These are phyloP conservation scores for Coemansia sp. DNA, from an alignment of 192 early-diverging fungal genomes.

Conservation along the genomic window DNA sequence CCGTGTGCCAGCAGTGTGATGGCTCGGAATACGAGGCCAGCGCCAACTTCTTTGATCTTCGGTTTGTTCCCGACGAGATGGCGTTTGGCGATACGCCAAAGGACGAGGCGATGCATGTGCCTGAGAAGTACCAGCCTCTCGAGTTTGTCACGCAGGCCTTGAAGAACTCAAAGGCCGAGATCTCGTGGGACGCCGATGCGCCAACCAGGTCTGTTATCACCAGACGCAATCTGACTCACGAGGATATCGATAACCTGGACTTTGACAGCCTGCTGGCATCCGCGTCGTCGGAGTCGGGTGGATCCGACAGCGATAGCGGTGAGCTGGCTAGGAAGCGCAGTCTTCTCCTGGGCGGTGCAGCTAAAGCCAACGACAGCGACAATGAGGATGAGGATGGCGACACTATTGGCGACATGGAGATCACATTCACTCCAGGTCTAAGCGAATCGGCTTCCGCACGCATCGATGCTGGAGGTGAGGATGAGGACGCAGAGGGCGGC, in stretches of 20 bases:
- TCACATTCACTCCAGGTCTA: slow-evolving; percentile 92
- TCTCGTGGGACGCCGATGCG: slow-evolving; percentile 97
- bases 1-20: slow-evolving; percentile 82
- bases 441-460: slow-evolving; percentile 62
- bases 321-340: slow-evolving; percentile 47
- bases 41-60: slow-evolving; percentile 91
- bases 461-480: slow-evolving; percentile 45
- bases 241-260: slow-evolving; percentile 89
- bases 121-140: slow-evolving; percentile 68
- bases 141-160: slow-evolving; percentile 79
- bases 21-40: slow-evolving; percentile 89
- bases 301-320: slow-evolving; percentile 53
- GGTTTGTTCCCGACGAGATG: slow-evolving; percentile 92
- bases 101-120: slow-evolving; percentile 60
- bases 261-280: slow-evolving; percentile 87
- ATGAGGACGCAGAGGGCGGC: slow-evolving; percentile 51
- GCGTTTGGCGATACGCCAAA: slow-evolving; percentile 74
- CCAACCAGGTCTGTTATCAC: slow-evolving; percentile 77
- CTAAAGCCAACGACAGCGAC: slow-evolving; percentile 39
- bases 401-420: slow-evolving; percentile 81
- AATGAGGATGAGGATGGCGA: slow-evolving; percentile 32
- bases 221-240: slow-evolving; percentile 79
- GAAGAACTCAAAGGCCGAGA: slow-evolving; percentile 88
- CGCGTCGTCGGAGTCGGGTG: slow-evolving; percentile 56
- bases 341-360: slow-evolving; percentile 24